Evolutionary conservation across 352 stramenopile genomes (phyloP).

Genomic region (Globisporangium carolinianum): DNA sequence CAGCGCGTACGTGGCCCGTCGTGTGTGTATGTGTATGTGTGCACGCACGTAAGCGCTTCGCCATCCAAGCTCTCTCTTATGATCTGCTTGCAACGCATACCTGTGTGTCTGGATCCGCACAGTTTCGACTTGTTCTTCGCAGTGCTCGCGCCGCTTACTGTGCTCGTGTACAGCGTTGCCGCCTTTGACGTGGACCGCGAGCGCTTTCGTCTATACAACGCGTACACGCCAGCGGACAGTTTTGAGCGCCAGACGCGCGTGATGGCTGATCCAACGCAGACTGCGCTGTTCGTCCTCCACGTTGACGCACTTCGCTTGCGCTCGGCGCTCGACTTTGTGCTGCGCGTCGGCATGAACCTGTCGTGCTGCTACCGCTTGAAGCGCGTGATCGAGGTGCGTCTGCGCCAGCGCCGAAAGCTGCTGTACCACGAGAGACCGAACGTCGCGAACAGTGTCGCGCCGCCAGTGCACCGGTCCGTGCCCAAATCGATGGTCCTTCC

Average conservation of each 20-base stretch:
- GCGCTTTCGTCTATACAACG: conserved; percentile 15
- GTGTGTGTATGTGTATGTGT: too few relatives aligned
- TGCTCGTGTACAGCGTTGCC: conserved; percentile 23
- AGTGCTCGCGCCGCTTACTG: conserved; percentile 23
- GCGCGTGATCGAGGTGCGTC: conserved; percentile 11
- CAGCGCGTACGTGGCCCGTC: conserved; percentile 17
- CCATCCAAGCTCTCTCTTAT: too few relatives aligned
- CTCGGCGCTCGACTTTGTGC: conserved; percentile 14
- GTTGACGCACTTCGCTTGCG: conserved; percentile 25
- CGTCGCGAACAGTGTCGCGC: neutral
- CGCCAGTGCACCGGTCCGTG: conserved; percentile 7
- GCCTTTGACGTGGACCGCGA: conserved; percentile 28
- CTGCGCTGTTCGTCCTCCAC: conserved; percentile 21
- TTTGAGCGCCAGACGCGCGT: conserved; percentile 27
- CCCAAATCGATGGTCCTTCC: conserved; percentile 17
- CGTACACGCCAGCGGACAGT: conserved; percentile 12
- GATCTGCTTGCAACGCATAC: neutral
- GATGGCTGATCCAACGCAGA: conserved; percentile 24
- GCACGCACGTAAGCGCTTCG: too few relatives aligned
- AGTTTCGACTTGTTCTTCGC: conserved; percentile 33
- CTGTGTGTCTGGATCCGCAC: neutral
- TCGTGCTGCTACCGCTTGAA: conserved; percentile 21
- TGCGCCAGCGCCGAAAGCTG: conserved; percentile 9
- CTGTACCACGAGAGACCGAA: conserved; percentile 1
- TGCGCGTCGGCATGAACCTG: conserved; percentile 20